These are phyloP conservation scores for Malassezia slooffiae DNA, from an alignment of 1,284 basidiomycete species.

Conservation along the genomic window DNA sequence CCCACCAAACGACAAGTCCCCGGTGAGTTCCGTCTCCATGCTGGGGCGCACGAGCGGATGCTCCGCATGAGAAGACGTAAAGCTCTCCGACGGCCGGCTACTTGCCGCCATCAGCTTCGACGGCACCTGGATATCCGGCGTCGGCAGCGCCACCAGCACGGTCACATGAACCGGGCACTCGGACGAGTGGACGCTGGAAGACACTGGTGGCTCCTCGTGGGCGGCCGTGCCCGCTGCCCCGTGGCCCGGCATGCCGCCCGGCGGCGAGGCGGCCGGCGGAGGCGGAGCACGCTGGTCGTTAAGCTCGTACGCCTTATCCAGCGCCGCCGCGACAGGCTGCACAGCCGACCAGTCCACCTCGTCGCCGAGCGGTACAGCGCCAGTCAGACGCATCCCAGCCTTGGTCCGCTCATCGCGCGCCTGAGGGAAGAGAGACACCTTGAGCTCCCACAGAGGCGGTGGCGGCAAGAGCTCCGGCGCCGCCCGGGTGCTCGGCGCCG, in stretches of 20 bases:
- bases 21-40: not conserved
- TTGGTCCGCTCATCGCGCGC: not conserved
- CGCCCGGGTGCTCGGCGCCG: not conserved
- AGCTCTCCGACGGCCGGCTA: not conserved
- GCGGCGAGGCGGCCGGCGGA: not conserved
- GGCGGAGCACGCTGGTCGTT: not conserved
- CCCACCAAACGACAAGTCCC: not conserved
- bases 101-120: conserved; percentile 2
- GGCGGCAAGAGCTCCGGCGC: not conserved
- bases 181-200: too few species aligned
- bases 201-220: too few species aligned
- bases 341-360: not conserved
- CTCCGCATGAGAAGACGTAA: not conserved
- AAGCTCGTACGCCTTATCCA: not conserved
- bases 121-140: conserved; percentile 3
- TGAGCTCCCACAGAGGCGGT: not conserved
- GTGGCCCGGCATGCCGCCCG: too few species aligned
- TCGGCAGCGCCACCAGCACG: conserved; percentile 4
- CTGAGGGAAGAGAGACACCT: not conserved
- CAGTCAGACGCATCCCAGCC: too few species aligned
- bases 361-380: too few species aligned
- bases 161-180: conserved; percentile 8
- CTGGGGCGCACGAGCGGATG: not conserved
- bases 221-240: too few species aligned
- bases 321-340: conserved; percentile 4